Conservation (phyloP, 371 early-diverging fungal species). For the Lichtheimia ramosa region DNA sequence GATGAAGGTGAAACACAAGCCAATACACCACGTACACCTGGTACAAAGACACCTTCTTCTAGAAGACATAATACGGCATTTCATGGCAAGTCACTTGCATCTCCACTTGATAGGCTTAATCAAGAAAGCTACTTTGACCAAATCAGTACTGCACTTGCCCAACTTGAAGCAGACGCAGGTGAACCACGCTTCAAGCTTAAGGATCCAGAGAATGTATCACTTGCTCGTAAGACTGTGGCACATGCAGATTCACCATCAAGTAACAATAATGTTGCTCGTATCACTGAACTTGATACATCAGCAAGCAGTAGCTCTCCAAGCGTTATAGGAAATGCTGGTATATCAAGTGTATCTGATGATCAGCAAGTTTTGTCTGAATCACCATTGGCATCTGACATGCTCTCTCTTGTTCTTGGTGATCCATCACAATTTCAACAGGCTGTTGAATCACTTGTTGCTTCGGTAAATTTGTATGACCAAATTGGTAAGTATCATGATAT, state of each 20-base stretch:
- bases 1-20: conserved; percentile 51
- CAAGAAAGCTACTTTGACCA: conserved; percentile 49
- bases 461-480: conserved; percentile 83
- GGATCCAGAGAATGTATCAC: conserved; percentile 42
- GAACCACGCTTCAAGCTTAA: conserved; percentile 49
- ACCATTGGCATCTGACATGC: conserved; percentile 18
- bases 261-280: neutral
- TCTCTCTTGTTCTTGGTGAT: conserved; percentile 73
- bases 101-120: conserved; percentile 33
- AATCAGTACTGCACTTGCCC: conserved; percentile 29
- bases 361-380: conserved; percentile 1
- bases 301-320: neutral
- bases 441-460: conserved; percentile 57
- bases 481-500: conserved; percentile 34
- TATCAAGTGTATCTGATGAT: neutral
- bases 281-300: neutral
- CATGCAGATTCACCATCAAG: neutral
- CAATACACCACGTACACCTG: conserved; percentile 50
- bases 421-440: conserved; percentile 64
- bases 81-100: conserved; percentile 38
- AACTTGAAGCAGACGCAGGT: conserved; percentile 19
- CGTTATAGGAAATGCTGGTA: neutral
- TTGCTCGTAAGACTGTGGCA: neutral
- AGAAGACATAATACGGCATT: conserved; percentile 45
- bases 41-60: conserved; percentile 39